A percentile compares a stretch with the other conserved stretches of the same genome.
These are phyloP conservation scores for Cadophora luteo-olivacea DNA, from an alignment of 2,329 filamentous ascomycete genomes.

Conservation along the genomic window DNA sequence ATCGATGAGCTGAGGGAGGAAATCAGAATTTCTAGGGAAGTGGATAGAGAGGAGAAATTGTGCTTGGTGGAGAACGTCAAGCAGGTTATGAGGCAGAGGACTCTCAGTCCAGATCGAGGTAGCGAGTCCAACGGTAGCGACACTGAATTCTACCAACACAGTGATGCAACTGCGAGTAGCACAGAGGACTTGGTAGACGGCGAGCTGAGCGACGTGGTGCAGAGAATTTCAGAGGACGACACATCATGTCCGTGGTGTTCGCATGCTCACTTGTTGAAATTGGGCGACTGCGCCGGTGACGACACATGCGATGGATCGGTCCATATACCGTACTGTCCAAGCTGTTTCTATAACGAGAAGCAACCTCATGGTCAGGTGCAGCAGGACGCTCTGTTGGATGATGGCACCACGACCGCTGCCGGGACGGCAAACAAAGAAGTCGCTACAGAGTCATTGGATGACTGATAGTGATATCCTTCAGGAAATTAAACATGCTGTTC, in stretches of 20 bases:
- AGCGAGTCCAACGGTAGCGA: not conserved
- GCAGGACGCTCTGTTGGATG: not conserved
- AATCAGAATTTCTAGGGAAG: constrained; percentile 4
- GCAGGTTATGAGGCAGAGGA: not conserved
- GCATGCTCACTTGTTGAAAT: not conserved
- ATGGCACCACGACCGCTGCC: not conserved
- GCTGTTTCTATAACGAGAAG: not conserved
- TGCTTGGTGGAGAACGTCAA: constrained; percentile 13
- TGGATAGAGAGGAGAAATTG: constrained; percentile 20
- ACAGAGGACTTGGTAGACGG: not conserved
- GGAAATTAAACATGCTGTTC: not conserved
- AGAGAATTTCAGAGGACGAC: not conserved
- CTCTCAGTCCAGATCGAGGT: not conserved
- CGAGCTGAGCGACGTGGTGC: too few relatives aligned
- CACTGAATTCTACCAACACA: not conserved
- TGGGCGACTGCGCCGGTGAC: not conserved
- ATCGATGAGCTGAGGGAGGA: constrained; percentile 6
- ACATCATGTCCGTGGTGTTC: constrained; percentile 12
- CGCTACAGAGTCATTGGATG: not conserved
- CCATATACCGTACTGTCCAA: constrained; percentile 12
- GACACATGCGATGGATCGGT: constrained; percentile 9
- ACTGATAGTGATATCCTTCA: not conserved
- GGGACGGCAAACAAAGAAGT: not conserved
- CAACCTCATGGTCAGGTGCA: not conserved
- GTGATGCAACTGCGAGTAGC: too few relatives aligned